Conservation (phyloP, 1,139 yeast genomes). For the Suhomyces panamericanus region DNA sequence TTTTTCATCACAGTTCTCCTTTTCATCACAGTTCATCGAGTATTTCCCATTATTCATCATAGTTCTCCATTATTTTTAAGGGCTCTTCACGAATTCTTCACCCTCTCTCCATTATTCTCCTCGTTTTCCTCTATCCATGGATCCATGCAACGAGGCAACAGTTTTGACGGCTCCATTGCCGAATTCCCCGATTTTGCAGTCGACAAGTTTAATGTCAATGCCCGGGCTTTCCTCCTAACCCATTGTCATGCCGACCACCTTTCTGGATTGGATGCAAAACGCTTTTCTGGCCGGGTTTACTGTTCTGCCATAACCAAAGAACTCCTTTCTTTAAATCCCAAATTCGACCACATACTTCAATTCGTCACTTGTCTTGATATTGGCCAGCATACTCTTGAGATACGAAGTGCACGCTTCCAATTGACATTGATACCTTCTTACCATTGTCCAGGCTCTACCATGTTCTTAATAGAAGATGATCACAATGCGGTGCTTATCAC, state of each 20-base stretch:
- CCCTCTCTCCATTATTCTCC: too few species aligned
- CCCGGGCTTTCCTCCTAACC: slow-evolving; percentile 42
- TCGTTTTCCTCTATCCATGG: neutral
- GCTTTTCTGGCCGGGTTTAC: slow-evolving; percentile 47
- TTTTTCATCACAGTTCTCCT: too few species aligned
- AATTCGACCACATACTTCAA: slow-evolving; percentile 25
- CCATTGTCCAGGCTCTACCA: slow-evolving; percentile 65
- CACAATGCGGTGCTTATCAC: slow-evolving; percentile 46
- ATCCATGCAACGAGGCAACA: slow-evolving; percentile 16
- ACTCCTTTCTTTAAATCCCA: slow-evolving; percentile 27
- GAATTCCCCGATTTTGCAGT: slow-evolving; percentile 42
- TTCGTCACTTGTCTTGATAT: slow-evolving; percentile 20
- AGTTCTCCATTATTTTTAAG: too few species aligned
- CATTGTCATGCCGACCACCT: slow-evolving; percentile 63
- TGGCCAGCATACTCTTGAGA: slow-evolving; percentile 16
- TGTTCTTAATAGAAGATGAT: slow-evolving; percentile 50
- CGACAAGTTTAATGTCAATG: slow-evolving; percentile 42
- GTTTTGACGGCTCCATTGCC: slow-evolving; percentile 29
- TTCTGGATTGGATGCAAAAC: slow-evolving; percentile 43
- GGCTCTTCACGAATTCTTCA: too few species aligned
- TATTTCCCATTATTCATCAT: too few species aligned
- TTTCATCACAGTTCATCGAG: too few species aligned
- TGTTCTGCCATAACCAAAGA: slow-evolving; percentile 50
- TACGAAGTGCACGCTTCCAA: slow-evolving; percentile 7
- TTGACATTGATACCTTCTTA: slow-evolving; percentile 41